These are phyloP conservation scores for Botrytis sinoallii DNA, from an alignment of 2,329 filamentous ascomycete species.

Conservation along the genomic window DNA sequence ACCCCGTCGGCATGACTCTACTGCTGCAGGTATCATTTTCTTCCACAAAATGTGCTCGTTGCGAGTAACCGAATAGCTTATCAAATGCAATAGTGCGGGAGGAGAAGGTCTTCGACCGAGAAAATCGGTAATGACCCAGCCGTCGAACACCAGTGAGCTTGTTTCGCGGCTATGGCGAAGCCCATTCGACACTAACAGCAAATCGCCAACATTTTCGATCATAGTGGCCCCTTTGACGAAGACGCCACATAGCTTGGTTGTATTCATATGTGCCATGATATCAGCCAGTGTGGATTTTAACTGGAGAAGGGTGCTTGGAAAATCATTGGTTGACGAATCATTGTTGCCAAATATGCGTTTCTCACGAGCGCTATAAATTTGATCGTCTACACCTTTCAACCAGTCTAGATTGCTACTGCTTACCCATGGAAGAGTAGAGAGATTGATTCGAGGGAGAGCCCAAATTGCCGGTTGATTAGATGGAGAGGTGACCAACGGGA, in stretches of 20 bases:
- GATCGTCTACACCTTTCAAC: neutral
- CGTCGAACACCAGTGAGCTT: neutral
- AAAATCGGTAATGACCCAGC: neutral
- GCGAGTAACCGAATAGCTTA: neutral
- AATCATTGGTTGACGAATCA: neutral
- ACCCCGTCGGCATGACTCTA: conserved; percentile 1
- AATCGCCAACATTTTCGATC: neutral
- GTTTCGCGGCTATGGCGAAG: conserved; percentile 1
- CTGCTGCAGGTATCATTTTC: neutral
- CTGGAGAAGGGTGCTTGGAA: neutral
- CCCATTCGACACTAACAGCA: neutral
- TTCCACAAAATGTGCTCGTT: neutral
- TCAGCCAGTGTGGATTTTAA: neutral
- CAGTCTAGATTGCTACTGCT: neutral
- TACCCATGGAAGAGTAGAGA: neutral
- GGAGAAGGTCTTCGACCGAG: neutral
- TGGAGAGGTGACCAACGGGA: neutral
- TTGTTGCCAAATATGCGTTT: neutral
- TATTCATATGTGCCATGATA: neutral
- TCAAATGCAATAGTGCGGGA: neutral
- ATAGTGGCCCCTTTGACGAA: neutral
- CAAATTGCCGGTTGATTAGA: neutral
- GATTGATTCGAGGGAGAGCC: neutral
- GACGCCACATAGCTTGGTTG: neutral
- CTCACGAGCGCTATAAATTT: neutral